phyloP scores from a whole-genome alignment of 306 rosid genomes.

The Cicer pinnatifidum region DNA sequence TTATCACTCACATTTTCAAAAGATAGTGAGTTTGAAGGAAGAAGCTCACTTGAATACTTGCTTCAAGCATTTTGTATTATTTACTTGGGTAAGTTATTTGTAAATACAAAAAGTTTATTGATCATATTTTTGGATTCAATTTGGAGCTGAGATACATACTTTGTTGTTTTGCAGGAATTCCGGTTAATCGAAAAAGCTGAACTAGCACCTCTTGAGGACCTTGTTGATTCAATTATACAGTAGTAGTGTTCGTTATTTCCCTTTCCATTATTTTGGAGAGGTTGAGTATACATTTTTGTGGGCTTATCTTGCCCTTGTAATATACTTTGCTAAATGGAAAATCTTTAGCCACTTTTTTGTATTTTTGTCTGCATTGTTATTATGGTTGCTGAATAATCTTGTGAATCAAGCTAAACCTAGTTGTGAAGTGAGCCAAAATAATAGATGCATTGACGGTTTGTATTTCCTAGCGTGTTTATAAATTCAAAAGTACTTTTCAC shows the following conservation, averaged over 20 bases:
- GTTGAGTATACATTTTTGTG: conserved; percentile 46
- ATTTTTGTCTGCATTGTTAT: conserved; percentile 20
- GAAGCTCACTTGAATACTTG: conserved; percentile 94
- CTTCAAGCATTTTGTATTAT: conserved; percentile 91
- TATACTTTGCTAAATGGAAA: conserved; percentile 43
- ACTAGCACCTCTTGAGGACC: conserved; percentile 81
- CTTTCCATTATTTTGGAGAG: conserved; percentile 33
- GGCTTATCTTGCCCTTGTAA: conserved; percentile 44
- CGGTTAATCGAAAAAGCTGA: conserved; percentile 73
- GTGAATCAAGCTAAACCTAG: conserved; percentile 29
- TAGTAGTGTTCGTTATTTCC: conserved; percentile 33
- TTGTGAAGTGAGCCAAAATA: conserved; percentile 32
- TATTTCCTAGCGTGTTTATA: neutral
- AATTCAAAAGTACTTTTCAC: neutral
- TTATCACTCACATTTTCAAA: conserved; percentile 82
- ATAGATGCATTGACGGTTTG: conserved; percentile 15
- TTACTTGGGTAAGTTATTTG: conserved; percentile 71
- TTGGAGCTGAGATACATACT: conserved; percentile 28
- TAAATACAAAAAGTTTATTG: neutral
- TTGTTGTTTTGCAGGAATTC: conserved; percentile 68
- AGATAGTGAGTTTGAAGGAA: conserved; percentile 85
- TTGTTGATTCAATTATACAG: conserved; percentile 74
- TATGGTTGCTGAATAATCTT: conserved; percentile 20
- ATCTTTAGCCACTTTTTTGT: conserved; percentile 25
- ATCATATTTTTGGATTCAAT: neutral